These are phyloP conservation scores for Cercis canadensis DNA, from an alignment of 306 rosid species.

Conservation along the genomic window DNA sequence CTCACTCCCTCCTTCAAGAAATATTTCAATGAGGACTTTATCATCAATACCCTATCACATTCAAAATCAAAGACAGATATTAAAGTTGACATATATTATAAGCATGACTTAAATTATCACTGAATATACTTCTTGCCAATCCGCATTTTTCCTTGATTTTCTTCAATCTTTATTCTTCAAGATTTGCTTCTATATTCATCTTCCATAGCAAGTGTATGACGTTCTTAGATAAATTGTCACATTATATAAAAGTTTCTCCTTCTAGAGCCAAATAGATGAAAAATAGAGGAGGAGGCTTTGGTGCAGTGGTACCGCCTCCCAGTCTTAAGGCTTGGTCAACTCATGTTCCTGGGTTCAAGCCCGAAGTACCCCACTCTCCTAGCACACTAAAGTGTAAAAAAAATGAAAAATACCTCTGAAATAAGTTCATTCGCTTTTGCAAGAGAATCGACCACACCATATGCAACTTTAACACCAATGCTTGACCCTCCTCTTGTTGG, in stretches of 20 bases:
- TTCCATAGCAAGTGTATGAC: constrained; percentile 3
- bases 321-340: no score
- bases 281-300: not conserved
- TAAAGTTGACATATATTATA: constrained; percentile 20
- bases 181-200: constrained; percentile 3
- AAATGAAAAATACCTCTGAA: constrained; percentile 56
- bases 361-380: no score
- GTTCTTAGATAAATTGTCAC: constrained; percentile 16
- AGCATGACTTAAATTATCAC: not conserved
- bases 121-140: constrained; percentile 21
- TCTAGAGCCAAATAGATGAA: constrained; percentile 21
- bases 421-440: constrained; percentile 73
- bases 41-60: constrained; percentile 77
- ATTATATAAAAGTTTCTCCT: constrained; percentile 1
- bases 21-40: constrained; percentile 83
- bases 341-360: no score
- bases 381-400: no score
- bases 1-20: constrained; percentile 95
- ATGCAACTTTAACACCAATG: constrained; percentile 90
- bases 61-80: constrained; percentile 33
- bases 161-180: not conserved
- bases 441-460: constrained; percentile 82
- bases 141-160: constrained; percentile 11
- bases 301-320: no score
- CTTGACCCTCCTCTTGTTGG: constrained; percentile 96